Evolutionary conservation across 345 rosid genomes (phyloP), one percentile per base, ranked within the genome.

Genomic region (Camelina laxa): DNA sequence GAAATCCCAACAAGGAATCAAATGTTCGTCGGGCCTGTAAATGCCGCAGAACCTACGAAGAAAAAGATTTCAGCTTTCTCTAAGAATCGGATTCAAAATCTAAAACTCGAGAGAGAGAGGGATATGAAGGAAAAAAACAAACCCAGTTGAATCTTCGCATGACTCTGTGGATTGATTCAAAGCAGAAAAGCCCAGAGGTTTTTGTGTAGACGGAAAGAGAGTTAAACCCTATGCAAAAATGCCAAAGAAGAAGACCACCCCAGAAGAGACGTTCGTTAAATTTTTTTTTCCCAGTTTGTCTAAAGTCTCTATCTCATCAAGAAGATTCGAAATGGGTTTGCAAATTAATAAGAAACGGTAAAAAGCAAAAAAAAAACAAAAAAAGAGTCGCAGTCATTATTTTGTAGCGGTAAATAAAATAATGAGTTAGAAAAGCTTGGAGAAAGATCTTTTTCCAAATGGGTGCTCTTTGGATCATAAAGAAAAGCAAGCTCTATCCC

Each of bases 121-220:
- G 48, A 9, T 27, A 27, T 27, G 30, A 27, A 27, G 17, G 56
- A 35, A 33, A 45, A 9, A 41, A 67, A 51, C 75, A 57, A 45
- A 89, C 80, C 89, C 82, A 85, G 65, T 79, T 73, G 76, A 81
- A 81, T 80, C 87, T 82, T 79, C 81, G 67, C 98, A 91, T 67
- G 56, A 56, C 48, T 72, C 31, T 22, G 5, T n/a, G 48, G 39
- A 60, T n/a, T 48, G 39, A 60, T n/a, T 56, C 45, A 7, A 62
- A 33, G 33, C 35, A 59, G 53, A 45, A 19, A 47, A 16, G 7
- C 19, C 3, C 9, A 69, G 70, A 63, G 65, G 75, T 55, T 70
- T 70, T 70, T 68, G 13, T 10, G 45, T 10, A 10, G 7, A 33
- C 2, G 36, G 36, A 33, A 9, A 33, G 36, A 6, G 22, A 21